Evolutionary conservation across 2,329 filamentous ascomycete genomes (phyloP).

Genomic region (Daldinia sp.): DNA sequence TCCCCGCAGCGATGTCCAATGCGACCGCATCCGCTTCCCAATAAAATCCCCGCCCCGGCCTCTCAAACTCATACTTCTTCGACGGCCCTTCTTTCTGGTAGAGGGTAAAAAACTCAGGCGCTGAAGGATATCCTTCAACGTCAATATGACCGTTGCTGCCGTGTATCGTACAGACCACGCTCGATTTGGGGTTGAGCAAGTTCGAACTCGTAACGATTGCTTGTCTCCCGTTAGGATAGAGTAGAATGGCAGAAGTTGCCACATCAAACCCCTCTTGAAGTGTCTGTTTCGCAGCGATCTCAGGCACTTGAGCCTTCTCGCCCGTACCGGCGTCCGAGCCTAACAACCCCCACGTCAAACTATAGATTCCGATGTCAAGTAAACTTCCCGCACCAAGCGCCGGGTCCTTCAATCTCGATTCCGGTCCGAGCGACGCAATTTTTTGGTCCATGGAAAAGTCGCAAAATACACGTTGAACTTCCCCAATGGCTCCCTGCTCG

Average conservation of each 20-base stretch:
- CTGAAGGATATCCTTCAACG: constrained; percentile 48
- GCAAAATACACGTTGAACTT: constrained; percentile 50
- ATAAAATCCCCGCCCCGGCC: constrained; percentile 51
- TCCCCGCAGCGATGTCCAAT: constrained; percentile 50
- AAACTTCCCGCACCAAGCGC: constrained; percentile 51
- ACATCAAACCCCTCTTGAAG: background rate
- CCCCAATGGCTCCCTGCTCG: constrained; percentile 51
- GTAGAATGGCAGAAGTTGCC: background rate
- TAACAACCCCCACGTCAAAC: background rate
- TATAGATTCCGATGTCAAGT: background rate
- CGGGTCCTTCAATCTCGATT: constrained; percentile 49
- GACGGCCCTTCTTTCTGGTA: constrained; percentile 42
- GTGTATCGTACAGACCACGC: constrained; percentile 51
- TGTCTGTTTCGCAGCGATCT: background rate
- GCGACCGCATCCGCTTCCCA: constrained; percentile 57
- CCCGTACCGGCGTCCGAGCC: background rate
- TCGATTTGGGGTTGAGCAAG: background rate
- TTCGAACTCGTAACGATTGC: background rate
- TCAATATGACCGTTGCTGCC: constrained; percentile 50
- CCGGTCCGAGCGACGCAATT: constrained; percentile 43
- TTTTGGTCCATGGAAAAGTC: constrained; percentile 49
- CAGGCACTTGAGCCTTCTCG: background rate
- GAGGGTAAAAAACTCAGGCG: constrained; percentile 50
- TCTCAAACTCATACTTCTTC: constrained; percentile 50
- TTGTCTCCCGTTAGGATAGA: background rate